Evolutionary conservation across 495 filamentous ascomycete genomes (phyloP).

Genomic region (Niebla homalea): DNA sequence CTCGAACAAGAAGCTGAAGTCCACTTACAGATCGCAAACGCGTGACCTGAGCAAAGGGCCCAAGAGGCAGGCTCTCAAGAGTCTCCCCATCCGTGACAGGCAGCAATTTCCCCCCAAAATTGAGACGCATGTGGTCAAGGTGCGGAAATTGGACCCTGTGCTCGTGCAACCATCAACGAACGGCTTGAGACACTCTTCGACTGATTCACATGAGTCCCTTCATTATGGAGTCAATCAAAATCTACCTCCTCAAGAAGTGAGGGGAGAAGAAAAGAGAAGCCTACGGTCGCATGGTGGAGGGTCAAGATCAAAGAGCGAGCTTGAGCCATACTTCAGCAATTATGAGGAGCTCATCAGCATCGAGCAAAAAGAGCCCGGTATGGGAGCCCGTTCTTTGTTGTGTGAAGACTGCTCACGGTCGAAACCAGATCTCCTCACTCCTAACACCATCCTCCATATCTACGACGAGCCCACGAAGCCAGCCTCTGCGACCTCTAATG

Average conservation of each 20-base stretch:
- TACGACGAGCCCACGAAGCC: slow-evolving; percentile 31
- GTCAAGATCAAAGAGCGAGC: slow-evolving; percentile 67
- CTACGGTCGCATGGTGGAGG: slow-evolving; percentile 38
- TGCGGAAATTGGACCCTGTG: slow-evolving; percentile 9
- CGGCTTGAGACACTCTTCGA: background rate
- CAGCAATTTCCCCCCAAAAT: slow-evolving; percentile 3
- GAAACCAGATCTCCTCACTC: slow-evolving; percentile 29
- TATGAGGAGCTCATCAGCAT: slow-evolving; percentile 85
- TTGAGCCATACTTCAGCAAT: slow-evolving; percentile 75
- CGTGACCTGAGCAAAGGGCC: background rate
- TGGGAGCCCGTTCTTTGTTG: slow-evolving; percentile 16
- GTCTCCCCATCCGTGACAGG: slow-evolving; percentile 9
- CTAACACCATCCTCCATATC: slow-evolving; percentile 31
- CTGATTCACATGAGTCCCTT: background rate
- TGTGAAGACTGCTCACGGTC: slow-evolving; percentile 7
- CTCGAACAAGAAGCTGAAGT: slow-evolving; percentile 12
- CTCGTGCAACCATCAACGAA: slow-evolving; percentile 4
- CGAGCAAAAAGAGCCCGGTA: slow-evolving; percentile 63
- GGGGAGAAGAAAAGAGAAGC: slow-evolving; percentile 27
- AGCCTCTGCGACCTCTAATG: slow-evolving; percentile 1
- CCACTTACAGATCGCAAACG: background rate
- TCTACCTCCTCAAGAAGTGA: background rate
- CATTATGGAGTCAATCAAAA: slow-evolving; percentile 5
- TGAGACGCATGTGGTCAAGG: slow-evolving; percentile 9
- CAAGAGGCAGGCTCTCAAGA: background rate